Conservation (phyloP, 1,284 basidiomycete genomes). For the Apiotrichum mycotoxinovorans region DNA sequence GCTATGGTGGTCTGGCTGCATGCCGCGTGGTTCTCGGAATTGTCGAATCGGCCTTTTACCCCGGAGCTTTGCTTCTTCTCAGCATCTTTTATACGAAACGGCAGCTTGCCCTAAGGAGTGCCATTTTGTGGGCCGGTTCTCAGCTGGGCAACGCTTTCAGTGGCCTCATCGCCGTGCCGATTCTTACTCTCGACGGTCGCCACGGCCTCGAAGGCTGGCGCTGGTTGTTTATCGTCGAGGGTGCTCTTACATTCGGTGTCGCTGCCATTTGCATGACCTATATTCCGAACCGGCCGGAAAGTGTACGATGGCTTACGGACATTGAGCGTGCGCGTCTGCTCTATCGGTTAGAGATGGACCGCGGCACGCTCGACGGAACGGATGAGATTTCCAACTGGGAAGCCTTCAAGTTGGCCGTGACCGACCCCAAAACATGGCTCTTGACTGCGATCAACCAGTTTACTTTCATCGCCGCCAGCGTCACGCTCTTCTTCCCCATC, state of each 20-base stretch:
- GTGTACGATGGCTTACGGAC: constrained; percentile 31
- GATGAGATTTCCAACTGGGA: constrained; percentile 26
- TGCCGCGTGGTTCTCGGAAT: constrained; percentile 34
- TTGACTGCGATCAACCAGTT: constrained; percentile 23
- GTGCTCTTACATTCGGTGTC: constrained; percentile 28
- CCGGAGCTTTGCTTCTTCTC: constrained; percentile 36
- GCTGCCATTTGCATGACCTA: constrained; percentile 31
- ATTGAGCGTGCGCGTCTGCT: constrained; percentile 35
- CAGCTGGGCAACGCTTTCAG: constrained; percentile 48
- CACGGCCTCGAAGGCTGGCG: constrained; percentile 40
- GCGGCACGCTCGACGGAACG: constrained; percentile 32
- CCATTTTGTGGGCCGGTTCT: constrained; percentile 42
- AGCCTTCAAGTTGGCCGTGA: constrained; percentile 35
- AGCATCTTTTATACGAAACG: constrained; percentile 36
- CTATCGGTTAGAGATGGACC: constrained; percentile 40
- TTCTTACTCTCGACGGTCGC: constrained; percentile 30
- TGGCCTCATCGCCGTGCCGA: constrained; percentile 41
- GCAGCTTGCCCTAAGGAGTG: constrained; percentile 35
- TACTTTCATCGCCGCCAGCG: constrained; percentile 34
- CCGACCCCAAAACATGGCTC: constrained; percentile 41
- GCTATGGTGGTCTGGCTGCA: constrained; percentile 30
- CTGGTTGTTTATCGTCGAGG: constrained; percentile 28
- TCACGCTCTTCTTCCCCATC: constrained; percentile 45
- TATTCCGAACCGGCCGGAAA: constrained; percentile 39
- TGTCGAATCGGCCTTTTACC: constrained; percentile 24